Evolutionary conservation across 2,329 filamentous ascomycete species (phyloP), one percentile per base, ranked within the genome.

Genomic region (Neofusicoccum ribis): DNA sequence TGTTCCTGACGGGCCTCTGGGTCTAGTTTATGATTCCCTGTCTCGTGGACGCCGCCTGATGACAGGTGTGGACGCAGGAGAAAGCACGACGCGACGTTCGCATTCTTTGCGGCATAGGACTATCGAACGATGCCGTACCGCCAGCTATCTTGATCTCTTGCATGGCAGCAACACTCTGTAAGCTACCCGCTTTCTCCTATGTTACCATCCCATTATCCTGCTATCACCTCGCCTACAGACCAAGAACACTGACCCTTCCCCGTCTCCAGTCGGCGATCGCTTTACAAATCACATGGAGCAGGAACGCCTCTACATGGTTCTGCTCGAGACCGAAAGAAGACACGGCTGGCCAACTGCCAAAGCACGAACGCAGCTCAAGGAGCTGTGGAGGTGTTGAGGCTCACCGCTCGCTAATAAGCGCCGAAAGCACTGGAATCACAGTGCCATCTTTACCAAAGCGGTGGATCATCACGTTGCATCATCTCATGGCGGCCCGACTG

Each of bases 91-190:
- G 34, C 23, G 51, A 58, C 34, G 76, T 78, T 1, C 73, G 76
- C 15, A 72, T 69, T n/a, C 68, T 78, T 5, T 73, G 72, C 59
- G 74, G 74, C 27, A 73, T 77, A 41, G 74, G 74, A 4, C 69
- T 70, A 23, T 76, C 75, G 2, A 77, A 78, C 36, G 62, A 66
- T 1, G 75, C 72, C 20, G 68, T 71, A 1, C 76, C 74, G 27
- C 72, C 76, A 5, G 71, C 71, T 47, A 77, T 73, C 20, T 74
- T 77, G 31, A 73, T 77, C 7, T 75, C 76, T n/a, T 77, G 74
- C 50, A 77, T 73, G 64, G 75, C 76, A 3, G 75, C 77, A 49
- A 71, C 74, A 17, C 68, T 76, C 15, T 72, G 73, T 75, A 61
- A 69, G 72, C 27, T 44, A 3, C 27, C 5, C 5, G 6, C 27